These are phyloP conservation scores for Fusarium sp. DNA, from an alignment of 2,329 filamentous ascomycete species.

Conservation along the genomic window DNA sequence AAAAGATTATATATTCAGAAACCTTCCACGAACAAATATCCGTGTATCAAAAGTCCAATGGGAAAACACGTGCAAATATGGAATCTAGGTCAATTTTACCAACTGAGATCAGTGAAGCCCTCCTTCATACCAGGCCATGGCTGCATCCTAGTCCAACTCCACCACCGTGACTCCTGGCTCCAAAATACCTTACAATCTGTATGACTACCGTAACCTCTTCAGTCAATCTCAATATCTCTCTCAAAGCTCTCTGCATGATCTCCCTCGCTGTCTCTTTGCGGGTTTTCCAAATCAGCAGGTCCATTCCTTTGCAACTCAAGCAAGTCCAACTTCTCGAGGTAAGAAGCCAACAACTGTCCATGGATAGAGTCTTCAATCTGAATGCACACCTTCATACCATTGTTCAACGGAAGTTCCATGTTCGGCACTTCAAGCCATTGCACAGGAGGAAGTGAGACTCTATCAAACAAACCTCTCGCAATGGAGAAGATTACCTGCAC, in stretches of 20 bases:
- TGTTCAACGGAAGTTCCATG: not conserved
- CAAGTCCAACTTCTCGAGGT: not conserved
- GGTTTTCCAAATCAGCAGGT: not conserved
- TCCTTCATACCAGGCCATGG: not conserved
- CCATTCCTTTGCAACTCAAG: not conserved
- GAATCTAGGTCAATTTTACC: not conserved
- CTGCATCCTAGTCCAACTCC: not conserved
- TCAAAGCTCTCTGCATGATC: rapidly evolving
- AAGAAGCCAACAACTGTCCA: constrained; percentile 9
- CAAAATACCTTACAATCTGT: not conserved
- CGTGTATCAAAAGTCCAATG: no score
- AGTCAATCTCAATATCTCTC: rapidly evolving
- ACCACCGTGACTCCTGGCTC: not conserved
- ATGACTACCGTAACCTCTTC: not conserved
- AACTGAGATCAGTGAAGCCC: not conserved
- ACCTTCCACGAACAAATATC: not conserved
- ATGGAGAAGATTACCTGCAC: not conserved
- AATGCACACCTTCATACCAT: not conserved
- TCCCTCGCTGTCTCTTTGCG: rapidly evolving
- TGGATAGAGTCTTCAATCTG: constrained; percentile 10
- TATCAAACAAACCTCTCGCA: not conserved
- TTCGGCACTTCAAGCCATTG: not conserved
- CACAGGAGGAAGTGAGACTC: not conserved
- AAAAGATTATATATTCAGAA: rapidly evolving
- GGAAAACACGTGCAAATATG: not conserved